Conservation (phyloP, 305 asterid genomes). For the Striga hermonthica region DNA sequence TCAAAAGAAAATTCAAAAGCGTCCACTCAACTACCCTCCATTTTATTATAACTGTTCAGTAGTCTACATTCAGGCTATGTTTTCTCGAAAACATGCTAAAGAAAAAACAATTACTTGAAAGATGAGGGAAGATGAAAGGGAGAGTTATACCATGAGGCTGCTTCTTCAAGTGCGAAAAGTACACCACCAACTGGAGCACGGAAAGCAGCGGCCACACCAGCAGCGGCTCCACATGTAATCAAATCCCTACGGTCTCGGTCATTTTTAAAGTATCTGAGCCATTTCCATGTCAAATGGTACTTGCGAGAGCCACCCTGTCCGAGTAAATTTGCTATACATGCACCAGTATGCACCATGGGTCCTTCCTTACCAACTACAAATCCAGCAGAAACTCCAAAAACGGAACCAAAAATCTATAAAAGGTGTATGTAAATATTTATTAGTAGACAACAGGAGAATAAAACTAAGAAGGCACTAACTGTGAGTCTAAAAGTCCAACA, state of each 20-base stretch:
- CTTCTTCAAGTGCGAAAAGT: conserved; percentile 98
- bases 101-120: background rate
- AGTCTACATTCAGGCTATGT: conserved; percentile 3
- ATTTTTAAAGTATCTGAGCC: conserved; percentile 85
- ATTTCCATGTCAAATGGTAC: conserved; percentile 88
- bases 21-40: background rate
- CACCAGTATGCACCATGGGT: conserved; percentile 98
- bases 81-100: background rate
- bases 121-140: conserved; percentile 19
- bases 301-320: conserved; percentile 98
- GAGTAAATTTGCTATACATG: conserved; percentile 90
- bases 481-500: too few species aligned
- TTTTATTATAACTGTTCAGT: conserved; percentile 2
- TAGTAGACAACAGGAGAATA: conserved; percentile 22
- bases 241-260: conserved; percentile 90
- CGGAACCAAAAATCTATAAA: conserved; percentile 83
- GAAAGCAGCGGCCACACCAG: conserved; percentile 99
- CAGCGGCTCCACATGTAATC: conserved; percentile 98
- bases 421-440: conserved; percentile 11
- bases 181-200: conserved; percentile 99
- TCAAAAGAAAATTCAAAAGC: background rate
- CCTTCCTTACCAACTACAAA: conserved; percentile 98
- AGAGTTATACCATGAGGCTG: conserved; percentile 73
- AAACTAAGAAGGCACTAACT: background rate
- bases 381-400: conserved; percentile 97